Evolutionary conservation across 805 yeast species (phyloP).

Genomic region (Komagataella populi): DNA sequence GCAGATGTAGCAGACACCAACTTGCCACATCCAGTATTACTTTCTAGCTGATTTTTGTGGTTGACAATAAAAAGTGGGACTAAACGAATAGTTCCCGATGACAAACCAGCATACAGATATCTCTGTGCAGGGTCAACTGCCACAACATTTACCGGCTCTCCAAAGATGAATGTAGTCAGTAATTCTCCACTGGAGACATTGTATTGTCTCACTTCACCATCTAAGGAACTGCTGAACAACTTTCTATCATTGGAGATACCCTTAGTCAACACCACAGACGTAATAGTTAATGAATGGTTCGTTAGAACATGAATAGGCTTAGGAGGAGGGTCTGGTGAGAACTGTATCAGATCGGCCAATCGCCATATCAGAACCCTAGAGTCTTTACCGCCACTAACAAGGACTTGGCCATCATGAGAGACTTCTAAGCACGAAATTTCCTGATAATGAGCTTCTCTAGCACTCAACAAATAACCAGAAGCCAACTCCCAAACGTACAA

Average conservation of each 20-base stretch:
- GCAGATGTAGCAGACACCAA: conserved; percentile 19
- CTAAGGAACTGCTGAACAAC: conserved; percentile 57
- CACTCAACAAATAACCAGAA: conserved; percentile 63
- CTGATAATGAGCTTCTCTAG: conserved; percentile 79
- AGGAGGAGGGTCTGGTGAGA: conserved; percentile 17
- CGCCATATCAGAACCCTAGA: conserved; percentile 71
- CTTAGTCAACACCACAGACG: conserved; percentile 24
- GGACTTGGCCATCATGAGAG: conserved; percentile 45
- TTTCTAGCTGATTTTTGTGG: conserved; percentile 27
- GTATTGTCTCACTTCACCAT: conserved; percentile 64
- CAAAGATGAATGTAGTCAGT: conserved; percentile 61
- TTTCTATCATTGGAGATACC: conserved; percentile 47
- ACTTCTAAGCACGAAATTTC: conserved; percentile 45
- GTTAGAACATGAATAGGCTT: background rate
- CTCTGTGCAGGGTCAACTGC: conserved; percentile 72
- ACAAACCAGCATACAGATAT: conserved; percentile 54
- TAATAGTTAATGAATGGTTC: conserved; percentile 40
- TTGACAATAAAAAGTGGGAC: conserved; percentile 37
- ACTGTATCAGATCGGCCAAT: conserved; percentile 40
- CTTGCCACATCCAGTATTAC: conserved; percentile 45
- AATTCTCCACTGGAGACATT: conserved; percentile 32
- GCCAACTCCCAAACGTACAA: conserved; percentile 75
- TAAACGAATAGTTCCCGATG: conserved; percentile 44
- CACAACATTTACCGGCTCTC: conserved; percentile 40
- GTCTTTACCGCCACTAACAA: conserved; percentile 73